Conservation (phyloP, 805 yeast genomes). For the Candida railenensis region DNA sequence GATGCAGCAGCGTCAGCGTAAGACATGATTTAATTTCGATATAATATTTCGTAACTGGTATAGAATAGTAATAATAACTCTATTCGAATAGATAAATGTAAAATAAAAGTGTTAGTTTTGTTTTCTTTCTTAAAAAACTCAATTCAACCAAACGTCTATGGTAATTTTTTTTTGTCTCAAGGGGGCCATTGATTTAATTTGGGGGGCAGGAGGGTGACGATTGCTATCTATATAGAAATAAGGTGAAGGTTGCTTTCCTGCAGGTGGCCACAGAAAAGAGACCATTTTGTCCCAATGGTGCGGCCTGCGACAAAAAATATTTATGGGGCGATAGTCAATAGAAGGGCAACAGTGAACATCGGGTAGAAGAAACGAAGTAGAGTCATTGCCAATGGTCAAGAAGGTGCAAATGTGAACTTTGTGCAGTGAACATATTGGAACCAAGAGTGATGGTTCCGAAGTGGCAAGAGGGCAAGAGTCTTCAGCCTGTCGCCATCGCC, state of each 20-base stretch:
- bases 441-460: too few relatives aligned
- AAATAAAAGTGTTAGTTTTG: too few relatives aligned
- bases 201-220: too few relatives aligned
- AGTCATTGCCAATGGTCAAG: not conserved
- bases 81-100: not conserved
- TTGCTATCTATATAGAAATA: not conserved
- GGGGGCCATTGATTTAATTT: not conserved
- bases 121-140: too few relatives aligned
- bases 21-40: constrained; percentile 5
- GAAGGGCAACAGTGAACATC: not conserved
- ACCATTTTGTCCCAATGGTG: not conserved
- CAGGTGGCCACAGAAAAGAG: not conserved
- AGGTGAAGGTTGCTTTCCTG: not conserved
- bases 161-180: not conserved
- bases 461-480: too few relatives aligned
- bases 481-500: too few relatives aligned
- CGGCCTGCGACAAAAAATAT: not conserved
- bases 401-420: not conserved
- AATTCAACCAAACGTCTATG: too few relatives aligned
- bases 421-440: too few relatives aligned
- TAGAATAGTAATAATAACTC: too few relatives aligned
- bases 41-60: too few relatives aligned
- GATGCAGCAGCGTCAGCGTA: constrained; percentile 45
- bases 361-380: not conserved
- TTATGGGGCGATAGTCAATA: not conserved